phyloP scores from a whole-genome alignment of 164 flowering plant species.

The Kingdonia uniflora region DNA sequence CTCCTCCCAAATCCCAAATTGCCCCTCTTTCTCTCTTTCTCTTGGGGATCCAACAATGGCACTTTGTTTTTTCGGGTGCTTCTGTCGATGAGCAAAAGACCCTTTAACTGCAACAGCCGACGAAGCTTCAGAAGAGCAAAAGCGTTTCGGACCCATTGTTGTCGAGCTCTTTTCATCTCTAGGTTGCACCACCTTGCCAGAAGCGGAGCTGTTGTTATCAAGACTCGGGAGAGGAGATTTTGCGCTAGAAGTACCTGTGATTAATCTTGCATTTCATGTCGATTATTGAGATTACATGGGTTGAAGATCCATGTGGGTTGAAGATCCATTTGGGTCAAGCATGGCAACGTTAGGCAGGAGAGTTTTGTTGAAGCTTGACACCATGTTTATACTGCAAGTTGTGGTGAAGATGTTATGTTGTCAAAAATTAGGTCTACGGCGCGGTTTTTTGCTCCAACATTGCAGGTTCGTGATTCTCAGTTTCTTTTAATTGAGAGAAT shows the following conservation, averaged over 20 bases:
- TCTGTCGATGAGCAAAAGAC: too few species aligned
- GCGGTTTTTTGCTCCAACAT: too few species aligned
- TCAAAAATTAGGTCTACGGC: slow-evolving; percentile 18
- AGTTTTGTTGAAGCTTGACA: slow-evolving; percentile 72
- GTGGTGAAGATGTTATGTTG: slow-evolving; percentile 47
- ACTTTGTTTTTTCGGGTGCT: too few species aligned
- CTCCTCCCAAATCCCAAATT: too few species aligned
- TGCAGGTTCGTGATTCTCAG: too few species aligned
- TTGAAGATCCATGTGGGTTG: too few species aligned
- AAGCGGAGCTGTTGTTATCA: slow-evolving; percentile 72
- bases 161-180: slow-evolving; percentile 93
- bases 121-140: too few species aligned
- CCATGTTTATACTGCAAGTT: slow-evolving; percentile 75
- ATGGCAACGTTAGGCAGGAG: slow-evolving; percentile 83
- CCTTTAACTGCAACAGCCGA: too few species aligned
- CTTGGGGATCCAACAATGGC: too few species aligned
- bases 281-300: slow-evolving; percentile 92
- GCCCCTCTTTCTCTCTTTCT: too few species aligned
- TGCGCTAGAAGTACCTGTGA: slow-evolving; percentile 34
- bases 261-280: slow-evolving; percentile 66
- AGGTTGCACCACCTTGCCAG: slow-evolving; percentile 82
- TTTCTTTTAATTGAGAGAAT: too few species aligned
- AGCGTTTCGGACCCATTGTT: too few species aligned
- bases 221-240: slow-evolving; percentile 80
- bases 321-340: slow-evolving; percentile 74